These are phyloP conservation scores for Simplicillium aogashimaense DNA, from an alignment of 2,329 filamentous ascomycete genomes.

Conservation along the genomic window DNA sequence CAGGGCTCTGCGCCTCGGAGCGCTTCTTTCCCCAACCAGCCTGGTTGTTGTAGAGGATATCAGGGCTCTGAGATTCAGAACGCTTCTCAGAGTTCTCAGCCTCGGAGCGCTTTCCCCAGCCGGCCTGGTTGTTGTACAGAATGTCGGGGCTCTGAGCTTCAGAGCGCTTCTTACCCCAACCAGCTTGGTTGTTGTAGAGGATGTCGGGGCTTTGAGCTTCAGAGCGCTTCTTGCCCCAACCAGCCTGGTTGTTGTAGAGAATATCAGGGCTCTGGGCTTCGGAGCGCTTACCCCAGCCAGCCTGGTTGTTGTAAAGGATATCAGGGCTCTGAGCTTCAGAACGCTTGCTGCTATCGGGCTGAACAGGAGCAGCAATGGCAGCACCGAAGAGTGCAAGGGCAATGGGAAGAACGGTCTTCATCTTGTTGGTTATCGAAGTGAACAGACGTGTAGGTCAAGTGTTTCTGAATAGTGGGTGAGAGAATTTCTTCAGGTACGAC, in stretches of 20 bases:
- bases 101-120: conserved; percentile 3
- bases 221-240: conserved; percentile 3
- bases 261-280: neutral
- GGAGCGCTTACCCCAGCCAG: conserved; percentile 8
- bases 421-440: neutral
- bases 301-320: conserved; percentile 8
- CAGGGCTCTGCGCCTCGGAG: neutral
- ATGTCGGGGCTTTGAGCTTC: conserved; percentile 3
- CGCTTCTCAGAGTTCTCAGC: conserved; percentile 2
- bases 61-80: conserved; percentile 1
- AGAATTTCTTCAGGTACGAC: no score
- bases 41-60: conserved; percentile 2
- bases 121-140: conserved; percentile 2
- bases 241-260: neutral
- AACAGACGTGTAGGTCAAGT: neutral
- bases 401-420: conserved; percentile 5
- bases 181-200: conserved; percentile 8
- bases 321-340: conserved; percentile 3
- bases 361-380: conserved; percentile 5
- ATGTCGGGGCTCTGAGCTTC: neutral
- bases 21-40: conserved; percentile 7
- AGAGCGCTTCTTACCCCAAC: conserved; percentile 4
- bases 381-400: conserved; percentile 6
- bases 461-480: neutral
- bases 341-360: conserved; percentile 3